Base-by-base conservation (phyloP, 495 filamentous ascomycete genomes). In the Trichoderma reesei region DNA sequence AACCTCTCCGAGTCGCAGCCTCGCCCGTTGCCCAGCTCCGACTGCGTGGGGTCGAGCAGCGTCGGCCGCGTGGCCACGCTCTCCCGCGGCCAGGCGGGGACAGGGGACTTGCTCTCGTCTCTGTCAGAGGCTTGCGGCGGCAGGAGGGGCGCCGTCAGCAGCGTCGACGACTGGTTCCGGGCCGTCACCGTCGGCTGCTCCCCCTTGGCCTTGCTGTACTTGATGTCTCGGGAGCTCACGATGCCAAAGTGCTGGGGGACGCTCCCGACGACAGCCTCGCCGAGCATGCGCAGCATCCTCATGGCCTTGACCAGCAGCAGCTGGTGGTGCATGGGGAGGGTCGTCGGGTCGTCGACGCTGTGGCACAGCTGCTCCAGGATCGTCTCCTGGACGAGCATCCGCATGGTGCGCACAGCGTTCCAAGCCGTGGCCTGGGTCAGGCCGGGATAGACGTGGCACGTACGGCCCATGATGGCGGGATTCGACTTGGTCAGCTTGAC, bases 341-440 rank as follows among this genome's bases (percentile, higher is more conserved):
- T 64, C 61, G 61, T 42, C 1, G 61, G 38, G 33, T 42, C 38
- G 0, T 39, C 61, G 6, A 48, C 41, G n/a, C 61, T 63, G 39
- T 39, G 31, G 41, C 61, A 63, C n/a, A 63, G 18, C 61, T 63
- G 61, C 41, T 63, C 61, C 38, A 63, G 41, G 14, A 86, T 80
- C 20, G 81, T 80, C 62, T 86, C 82, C 65, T 80, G 80, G 46
- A 84, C 68, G n/a, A 86, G 68, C 62, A 88, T 83, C 18, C 83
- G 80, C 11, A 79, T 75, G 39, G 77, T 78, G 37, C 84, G 82
- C 63, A 85, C 80, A 41, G 78, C 74, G 65, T 86, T 86, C 79
- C 80, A 85, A 8, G 80, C 67, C n/a, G 77, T 77, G 60, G 76
- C 76, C 34, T 79, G 71, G 78, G 79, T 82, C n/a, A 79, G 70